These are phyloP conservation scores for Aspergillus costaricaensis DNA, from an alignment of 2,329 filamentous ascomycete genomes.

Conservation along the genomic window DNA sequence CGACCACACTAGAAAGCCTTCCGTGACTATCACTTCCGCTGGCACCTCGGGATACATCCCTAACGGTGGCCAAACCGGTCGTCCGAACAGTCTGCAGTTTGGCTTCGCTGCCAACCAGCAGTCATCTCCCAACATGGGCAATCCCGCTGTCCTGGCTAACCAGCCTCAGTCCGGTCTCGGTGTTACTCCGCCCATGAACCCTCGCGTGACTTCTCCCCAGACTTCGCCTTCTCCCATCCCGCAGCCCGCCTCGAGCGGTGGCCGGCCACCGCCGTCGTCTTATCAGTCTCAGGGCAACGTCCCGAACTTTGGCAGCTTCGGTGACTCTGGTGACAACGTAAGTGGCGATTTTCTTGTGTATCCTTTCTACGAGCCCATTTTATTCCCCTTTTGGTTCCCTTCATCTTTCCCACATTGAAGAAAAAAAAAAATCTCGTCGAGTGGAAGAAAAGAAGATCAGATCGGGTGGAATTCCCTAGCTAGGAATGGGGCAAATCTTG, in stretches of 20 bases:
- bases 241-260: constrained; percentile 79
- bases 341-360: constrained; percentile 37
- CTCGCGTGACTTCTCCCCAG: constrained; percentile 77
- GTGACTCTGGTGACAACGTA: constrained; percentile 71
- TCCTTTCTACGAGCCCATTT: no score
- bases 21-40: constrained; percentile 86
- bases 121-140: constrained; percentile 61
- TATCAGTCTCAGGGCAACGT: constrained; percentile 70
- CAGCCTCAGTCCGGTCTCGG: constrained; percentile 44
- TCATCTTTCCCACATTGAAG: not conserved
- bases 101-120: constrained; percentile 68
- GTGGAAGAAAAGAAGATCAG: not conserved
- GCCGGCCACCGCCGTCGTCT: constrained; percentile 76
- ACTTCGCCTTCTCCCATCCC: constrained; percentile 93
- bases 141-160: constrained; percentile 55
- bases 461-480: not conserved
- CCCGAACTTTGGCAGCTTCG: constrained; percentile 80
- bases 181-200: constrained; percentile 61
- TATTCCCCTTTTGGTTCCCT: not conserved
- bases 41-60: constrained; percentile 73
- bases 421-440: not conserved
- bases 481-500: constrained; percentile 5
- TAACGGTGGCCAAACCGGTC: constrained; percentile 70
- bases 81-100: constrained; percentile 70
- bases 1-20: constrained; percentile 82